Evolutionary conservation across 805 yeast genomes (phyloP), one percentile per base, ranked within the genome.

Genomic region (Kregervanrija delftensis): DNA sequence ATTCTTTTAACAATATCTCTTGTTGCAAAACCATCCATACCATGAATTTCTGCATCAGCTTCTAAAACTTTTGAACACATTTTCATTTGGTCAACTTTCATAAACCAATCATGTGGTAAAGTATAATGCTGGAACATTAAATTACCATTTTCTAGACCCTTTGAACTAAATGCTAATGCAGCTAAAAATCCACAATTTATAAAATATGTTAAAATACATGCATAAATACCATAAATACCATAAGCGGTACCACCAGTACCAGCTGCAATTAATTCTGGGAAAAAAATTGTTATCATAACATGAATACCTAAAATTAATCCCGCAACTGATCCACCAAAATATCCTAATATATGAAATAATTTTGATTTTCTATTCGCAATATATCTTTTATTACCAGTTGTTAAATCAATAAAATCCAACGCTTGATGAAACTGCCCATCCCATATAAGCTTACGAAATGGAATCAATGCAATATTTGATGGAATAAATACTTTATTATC

Each of bases 41-140:
- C 79, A 51, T 65, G 73, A 42, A 77, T 58, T 40, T 65, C 67
- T 11, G 79, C 70, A 60, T 86, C 89, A 41, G 83, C 75, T 48
- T 83, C 86, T 31, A 84, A 72, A 31, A 83, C 71, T 52, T 74
- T 72, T 1, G 84, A 67, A 37, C 82, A 72, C 81, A 86, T 78
- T 48, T 74, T 64, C 71, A 85, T 69, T 57, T 84, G 86, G 52
- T 81, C 86, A 15, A 81, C 74, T 59, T 81, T 85, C 46, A 68
- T 64, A 56, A 69, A 81, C 80, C 88, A 80, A 50, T 77, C 72
- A 30, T 73, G 68, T 43, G 83, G 79, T 44, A 81, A 72, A 0
- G 85, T 78, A 4, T 87, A 87, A 49, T 72, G 72, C 40, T 71
- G 74, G 81, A 87, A 86, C 39, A 76, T 71, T 47, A 82, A 65